These are phyloP conservation scores for Angomonas ambiguus DNA, from an alignment of 208 protist genomes.

Conservation along the genomic window DNA sequence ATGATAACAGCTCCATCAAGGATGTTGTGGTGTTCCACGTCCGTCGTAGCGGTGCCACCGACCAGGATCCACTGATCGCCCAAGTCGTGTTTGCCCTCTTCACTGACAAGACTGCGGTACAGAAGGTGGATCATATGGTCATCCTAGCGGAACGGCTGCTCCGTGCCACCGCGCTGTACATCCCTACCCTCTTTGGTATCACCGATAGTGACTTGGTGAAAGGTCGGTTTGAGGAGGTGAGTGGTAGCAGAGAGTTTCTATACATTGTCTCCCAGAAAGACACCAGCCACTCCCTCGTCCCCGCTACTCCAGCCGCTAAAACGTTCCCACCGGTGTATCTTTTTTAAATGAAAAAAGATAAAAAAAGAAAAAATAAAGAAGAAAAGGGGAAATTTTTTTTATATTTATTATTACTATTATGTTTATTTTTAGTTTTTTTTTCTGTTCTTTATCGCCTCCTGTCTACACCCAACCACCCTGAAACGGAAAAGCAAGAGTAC, in stretches of 20 bases:
- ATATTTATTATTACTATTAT: neutral
- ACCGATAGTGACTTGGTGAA: constrained; percentile 78
- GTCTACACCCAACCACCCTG: neutral
- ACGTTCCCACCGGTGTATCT: constrained; percentile 47
- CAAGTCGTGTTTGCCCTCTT: constrained; percentile 72
- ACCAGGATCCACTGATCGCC: constrained; percentile 5
- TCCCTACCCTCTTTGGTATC: constrained; percentile 74
- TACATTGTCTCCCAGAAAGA: constrained; percentile 38
- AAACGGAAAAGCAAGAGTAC: neutral
- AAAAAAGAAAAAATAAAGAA: constrained; percentile 6
- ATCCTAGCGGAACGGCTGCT: constrained; percentile 45
- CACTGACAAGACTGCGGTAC: constrained; percentile 35
- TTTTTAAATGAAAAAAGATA: constrained; percentile 22
- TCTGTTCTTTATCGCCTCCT: neutral
- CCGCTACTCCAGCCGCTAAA: constrained; percentile 46
- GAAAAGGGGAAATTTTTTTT: neutral
- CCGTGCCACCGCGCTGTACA: constrained; percentile 47
- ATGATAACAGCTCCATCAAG: constrained; percentile 20
- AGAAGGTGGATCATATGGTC: constrained; percentile 65
- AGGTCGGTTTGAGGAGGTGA: constrained; percentile 71
- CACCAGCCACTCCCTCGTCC: constrained; percentile 16
- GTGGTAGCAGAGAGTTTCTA: constrained; percentile 45
- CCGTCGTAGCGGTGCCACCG: constrained; percentile 18
- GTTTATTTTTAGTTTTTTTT: constrained; percentile 2
- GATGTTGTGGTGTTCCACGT: constrained; percentile 70